Evolutionary conservation across 441 rosid genomes (phyloP), one percentile per base, ranked within the genome.

Genomic region (Populus hybrid): DNA sequence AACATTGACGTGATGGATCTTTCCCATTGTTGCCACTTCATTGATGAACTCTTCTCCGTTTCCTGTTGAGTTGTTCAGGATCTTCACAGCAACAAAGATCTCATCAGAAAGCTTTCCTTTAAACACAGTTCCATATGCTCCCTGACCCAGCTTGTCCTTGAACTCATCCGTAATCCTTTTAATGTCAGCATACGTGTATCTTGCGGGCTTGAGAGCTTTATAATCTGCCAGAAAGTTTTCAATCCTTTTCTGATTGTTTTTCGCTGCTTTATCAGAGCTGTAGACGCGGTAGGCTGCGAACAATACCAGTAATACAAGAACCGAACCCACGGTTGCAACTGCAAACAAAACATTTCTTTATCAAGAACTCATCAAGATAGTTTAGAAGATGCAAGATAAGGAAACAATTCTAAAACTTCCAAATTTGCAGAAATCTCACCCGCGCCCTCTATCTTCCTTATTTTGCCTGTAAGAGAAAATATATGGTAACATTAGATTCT

Each of bases 81-180:
- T 67, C 64, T 79, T 79, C 24, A 79, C 78, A 68, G 77, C 81
- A 21, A 78, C 81, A 31, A 26, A 10, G 38, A 83, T 75, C 36
- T 78, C 84, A 8, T 76, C 64, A 5, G 82, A 81, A 2, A 81
- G 74, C 67, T 8, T 78, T 42, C 86, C 84, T 66, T 76, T 81
- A 68, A 63, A 81, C 21, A 83, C 84, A 0, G 76, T 78, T 16
- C 86, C 86, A 45, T 69, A 81, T 21, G 74, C 79, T 59, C 84
- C 82, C 38, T 84, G 64, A 12, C 84, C 83, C 36, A 81, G 40
- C 28, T 78, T 78, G 9, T 80, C 75, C 65, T 74, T 80, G 67
- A 83, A 80, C 0, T 79, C 23, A 45, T 68, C 53, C 2, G 83
- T 80, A 65, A 83, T 83, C 79, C 79, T 77, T 65, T 74, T 69